Evolutionary conservation across 2,329 filamentous ascomycete species (phyloP).

Genomic region (Scedosporium minutisporum): DNA sequence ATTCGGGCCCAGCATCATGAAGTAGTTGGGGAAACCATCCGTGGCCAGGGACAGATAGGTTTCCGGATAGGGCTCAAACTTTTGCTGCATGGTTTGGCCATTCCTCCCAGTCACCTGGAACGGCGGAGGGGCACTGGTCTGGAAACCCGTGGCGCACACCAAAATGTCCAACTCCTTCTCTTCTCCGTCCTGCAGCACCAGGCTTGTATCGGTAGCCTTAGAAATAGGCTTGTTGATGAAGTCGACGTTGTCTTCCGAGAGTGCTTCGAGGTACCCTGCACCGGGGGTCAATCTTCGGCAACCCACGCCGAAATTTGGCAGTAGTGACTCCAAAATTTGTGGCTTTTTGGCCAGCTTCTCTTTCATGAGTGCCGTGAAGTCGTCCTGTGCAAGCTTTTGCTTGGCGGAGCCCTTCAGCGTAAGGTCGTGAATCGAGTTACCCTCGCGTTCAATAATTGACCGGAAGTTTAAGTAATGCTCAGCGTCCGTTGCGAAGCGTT

Average conservation of each 20-base stretch:
- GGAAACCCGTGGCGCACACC: constrained; percentile 23
- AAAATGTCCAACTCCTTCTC: constrained; percentile 4
- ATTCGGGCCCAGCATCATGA: constrained; percentile 40
- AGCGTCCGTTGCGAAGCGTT: constrained; percentile 25
- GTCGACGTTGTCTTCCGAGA: constrained; percentile 32
- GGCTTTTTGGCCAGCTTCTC: no score
- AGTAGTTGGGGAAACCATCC: constrained; percentile 38
- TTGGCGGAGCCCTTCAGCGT: constrained; percentile 23
- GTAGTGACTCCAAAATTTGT: no score
- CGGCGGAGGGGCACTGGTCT: constrained; percentile 23
- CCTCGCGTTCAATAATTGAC: constrained; percentile 32
- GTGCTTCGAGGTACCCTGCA: constrained; percentile 29
- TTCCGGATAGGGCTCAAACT: constrained; percentile 28
- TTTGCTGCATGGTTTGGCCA: constrained; percentile 24
- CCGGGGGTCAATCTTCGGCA: constrained; percentile 31
- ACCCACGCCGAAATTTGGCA: constrained; percentile 19
- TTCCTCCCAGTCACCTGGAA: constrained; percentile 27
- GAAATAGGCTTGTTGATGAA: constrained; percentile 23
- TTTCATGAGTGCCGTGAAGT: no score
- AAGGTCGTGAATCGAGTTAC: constrained; percentile 31
- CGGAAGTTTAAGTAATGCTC: constrained; percentile 28
- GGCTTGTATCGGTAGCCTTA: constrained; percentile 12
- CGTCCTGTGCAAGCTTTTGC: no score
- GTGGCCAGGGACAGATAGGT: constrained; percentile 35
- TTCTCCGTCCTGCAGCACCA: constrained; percentile 11